These are phyloP conservation scores for Gnomoniopsis sp. DNA, from an alignment of 2,329 filamentous ascomycete species.

Conservation along the genomic window DNA sequence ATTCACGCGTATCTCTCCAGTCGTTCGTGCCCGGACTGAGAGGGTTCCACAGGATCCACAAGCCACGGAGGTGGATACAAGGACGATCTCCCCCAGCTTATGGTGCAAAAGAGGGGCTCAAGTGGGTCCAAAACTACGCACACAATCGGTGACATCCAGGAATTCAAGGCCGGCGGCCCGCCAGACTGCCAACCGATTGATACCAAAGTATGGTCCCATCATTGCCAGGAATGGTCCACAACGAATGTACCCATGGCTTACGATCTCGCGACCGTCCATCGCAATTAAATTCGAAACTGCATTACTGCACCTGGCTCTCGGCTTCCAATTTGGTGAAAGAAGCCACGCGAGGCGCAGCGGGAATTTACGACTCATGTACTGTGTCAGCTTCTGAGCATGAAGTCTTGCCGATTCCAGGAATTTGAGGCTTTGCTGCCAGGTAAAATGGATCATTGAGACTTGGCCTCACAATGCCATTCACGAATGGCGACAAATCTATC, in stretches of 20 bases:
- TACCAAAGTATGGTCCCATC: background rate
- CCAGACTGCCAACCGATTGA: too few relatives aligned
- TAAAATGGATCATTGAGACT: background rate
- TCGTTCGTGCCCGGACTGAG: background rate
- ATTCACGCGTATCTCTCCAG: background rate
- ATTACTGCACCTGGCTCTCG: too few relatives aligned
- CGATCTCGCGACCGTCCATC: too few relatives aligned
- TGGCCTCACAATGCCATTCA: background rate
- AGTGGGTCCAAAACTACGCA: background rate
- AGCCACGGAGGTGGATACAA: background rate
- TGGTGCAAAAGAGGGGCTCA: background rate
- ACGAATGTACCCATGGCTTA: too few relatives aligned
- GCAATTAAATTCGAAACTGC: too few relatives aligned
- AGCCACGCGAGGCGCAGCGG: too few relatives aligned
- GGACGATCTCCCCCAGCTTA: background rate
- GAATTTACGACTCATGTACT: too few relatives aligned
- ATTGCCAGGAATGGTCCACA: background rate
- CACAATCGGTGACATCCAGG: background rate
- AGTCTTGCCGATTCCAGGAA: too few relatives aligned
- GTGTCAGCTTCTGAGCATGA: too few relatives aligned
- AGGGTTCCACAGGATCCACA: background rate
- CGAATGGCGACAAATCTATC: background rate
- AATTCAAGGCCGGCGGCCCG: too few relatives aligned
- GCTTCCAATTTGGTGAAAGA: too few relatives aligned
- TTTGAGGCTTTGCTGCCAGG: too few relatives aligned